Evolutionary conservation across 345 rosid species (phyloP), one percentile per base, ranked within the genome.

Genomic region (Nephelium lappaceum): DNA sequence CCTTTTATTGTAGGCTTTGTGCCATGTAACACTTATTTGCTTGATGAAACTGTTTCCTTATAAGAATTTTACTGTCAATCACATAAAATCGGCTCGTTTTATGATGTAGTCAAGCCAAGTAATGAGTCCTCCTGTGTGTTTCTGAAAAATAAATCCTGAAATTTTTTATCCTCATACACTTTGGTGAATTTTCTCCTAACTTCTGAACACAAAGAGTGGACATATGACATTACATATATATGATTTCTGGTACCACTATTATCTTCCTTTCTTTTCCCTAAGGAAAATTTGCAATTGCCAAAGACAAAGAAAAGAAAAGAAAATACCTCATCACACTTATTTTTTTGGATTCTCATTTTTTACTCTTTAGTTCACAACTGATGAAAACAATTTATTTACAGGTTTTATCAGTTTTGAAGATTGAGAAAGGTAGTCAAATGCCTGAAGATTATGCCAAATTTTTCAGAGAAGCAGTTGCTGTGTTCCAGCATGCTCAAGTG

Each of bases 401-500:
- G 97, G 95, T 83, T 80, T 78, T 93, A 78, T 92, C 98, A 72
- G 87, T 90, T 78, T 85, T 93, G 86, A 92, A 89, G 90, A 78
- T 87, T 8, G 91, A 92, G 79, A 95, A 92, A 78, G 92, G 93
- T 43, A 86, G 81, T 66, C 92, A 84, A 78, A 72, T 95, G 87
- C 97, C 97, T 49, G 99, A 90, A 84, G 93, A 89, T 78, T 92
- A 95, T 80, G 43, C 84, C 82, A 88, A 85, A 77, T 88, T 87
- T 63, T 92, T 93, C 83, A 86, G 79, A 71, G 93, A 93, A 84
- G 94, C 97, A 62, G 76, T 86, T 81, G 90, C 96, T 25, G 99
- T 95, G 72, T 95, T 95, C 84, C 96, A 85, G 84, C 91, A 95
- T 79, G 98, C 98, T 39, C 84, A 86, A 78, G 83, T 92, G 96